Conservation (phyloP, 2,329 filamentous ascomycete species). For the Apiospora sp. region DNA sequence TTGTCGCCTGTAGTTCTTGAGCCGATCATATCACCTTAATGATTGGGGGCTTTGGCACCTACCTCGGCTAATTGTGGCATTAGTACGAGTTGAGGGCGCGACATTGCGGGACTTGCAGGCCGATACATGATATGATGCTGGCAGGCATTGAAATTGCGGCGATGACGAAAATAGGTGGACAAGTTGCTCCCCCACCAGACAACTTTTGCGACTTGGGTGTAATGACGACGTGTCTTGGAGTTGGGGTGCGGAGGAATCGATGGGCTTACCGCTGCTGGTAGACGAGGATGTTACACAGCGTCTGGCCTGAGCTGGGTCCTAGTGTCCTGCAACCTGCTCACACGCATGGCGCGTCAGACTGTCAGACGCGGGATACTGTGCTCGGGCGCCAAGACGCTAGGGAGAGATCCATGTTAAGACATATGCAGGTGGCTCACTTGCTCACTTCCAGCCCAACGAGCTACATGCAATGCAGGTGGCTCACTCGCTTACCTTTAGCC, state of each 20-base stretch:
- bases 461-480: no score
- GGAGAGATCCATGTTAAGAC: no score
- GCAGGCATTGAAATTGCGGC: not conserved
- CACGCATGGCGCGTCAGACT: conserved; percentile 11
- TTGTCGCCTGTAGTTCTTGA: conserved; percentile 44
- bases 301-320: conserved; percentile 33
- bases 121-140: conserved; percentile 37
- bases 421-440: no score
- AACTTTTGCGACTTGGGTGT: no score
- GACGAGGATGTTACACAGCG: conserved; percentile 28
- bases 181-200: conserved; percentile 35
- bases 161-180: conserved; percentile 27
- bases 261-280: no score
- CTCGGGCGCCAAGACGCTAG: no score
- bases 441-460: no score
- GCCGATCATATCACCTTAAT: conserved; percentile 27
- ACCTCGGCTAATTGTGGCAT: conserved; percentile 51
- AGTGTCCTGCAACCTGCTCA: conserved; percentile 47
- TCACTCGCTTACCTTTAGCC: not conserved
- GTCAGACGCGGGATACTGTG: no score
- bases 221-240: no score
- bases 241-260: no score
- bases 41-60: conserved; percentile 31
- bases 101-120: conserved; percentile 30
- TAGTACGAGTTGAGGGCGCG: conserved; percentile 39